Percentiles rank a stretch among this genome's conserved stretches.
phyloP scores from a whole-genome alignment of 805 yeast genomes.

The Limtongia smithiae region DNA sequence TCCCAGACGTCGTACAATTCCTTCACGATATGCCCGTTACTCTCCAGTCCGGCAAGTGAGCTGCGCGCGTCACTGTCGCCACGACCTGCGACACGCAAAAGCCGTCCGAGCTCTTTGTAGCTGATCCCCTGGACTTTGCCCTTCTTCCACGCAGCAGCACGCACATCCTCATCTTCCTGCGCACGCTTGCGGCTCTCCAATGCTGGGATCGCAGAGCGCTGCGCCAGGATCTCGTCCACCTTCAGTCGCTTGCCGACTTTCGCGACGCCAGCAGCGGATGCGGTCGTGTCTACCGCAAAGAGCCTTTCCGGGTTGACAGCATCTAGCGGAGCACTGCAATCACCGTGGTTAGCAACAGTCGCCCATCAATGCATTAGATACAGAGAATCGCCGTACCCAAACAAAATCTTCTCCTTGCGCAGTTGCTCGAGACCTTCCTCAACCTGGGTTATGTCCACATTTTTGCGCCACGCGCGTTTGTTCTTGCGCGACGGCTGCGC shows the following conservation, averaged over 20 bases:
- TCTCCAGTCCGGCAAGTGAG: slow-evolving; percentile 51
- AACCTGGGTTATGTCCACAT: slow-evolving; percentile 80
- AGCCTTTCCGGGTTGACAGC: slow-evolving; percentile 12
- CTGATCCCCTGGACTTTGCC: slow-evolving; percentile 58
- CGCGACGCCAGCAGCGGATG: slow-evolving; percentile 3
- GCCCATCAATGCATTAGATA: too few relatives aligned
- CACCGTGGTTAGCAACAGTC: background rate
- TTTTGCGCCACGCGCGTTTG: slow-evolving; percentile 87
- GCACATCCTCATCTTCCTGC: slow-evolving; percentile 27
- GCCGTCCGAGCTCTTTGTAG: slow-evolving; percentile 57
- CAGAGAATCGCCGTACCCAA: slow-evolving; percentile 42
- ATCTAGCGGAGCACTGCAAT: slow-evolving; percentile 12
- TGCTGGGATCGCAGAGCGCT: slow-evolving; percentile 74
- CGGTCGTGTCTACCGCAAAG: slow-evolving; percentile 21
- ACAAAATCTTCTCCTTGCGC: slow-evolving; percentile 52
- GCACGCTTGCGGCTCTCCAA: slow-evolving; percentile 41
- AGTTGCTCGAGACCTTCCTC: slow-evolving; percentile 65
- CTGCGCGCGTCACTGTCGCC: slow-evolving; percentile 50
- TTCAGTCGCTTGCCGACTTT: slow-evolving; percentile 40
- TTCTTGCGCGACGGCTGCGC: slow-evolving; percentile 83
- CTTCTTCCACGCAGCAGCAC: slow-evolving; percentile 38
- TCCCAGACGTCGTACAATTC: slow-evolving; percentile 72
- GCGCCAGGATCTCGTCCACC: slow-evolving; percentile 66
- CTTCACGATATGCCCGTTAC: slow-evolving; percentile 59
- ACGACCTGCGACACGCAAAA: slow-evolving; percentile 76